Evolutionary conservation across 2,329 filamentous ascomycete genomes (phyloP).

Genomic region (Hypoxylon sp.): DNA sequence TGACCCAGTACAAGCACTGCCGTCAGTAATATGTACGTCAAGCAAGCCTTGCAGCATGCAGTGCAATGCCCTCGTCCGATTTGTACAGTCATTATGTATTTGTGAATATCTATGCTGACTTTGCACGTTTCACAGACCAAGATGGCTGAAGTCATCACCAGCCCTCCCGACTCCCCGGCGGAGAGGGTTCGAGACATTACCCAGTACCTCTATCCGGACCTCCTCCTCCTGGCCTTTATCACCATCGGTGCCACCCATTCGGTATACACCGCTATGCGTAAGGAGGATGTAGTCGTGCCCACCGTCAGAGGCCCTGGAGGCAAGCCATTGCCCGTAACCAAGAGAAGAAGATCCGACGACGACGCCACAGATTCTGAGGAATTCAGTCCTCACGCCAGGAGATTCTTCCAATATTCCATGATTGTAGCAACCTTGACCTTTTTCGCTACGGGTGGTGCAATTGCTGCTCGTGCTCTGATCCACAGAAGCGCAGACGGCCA

Average conservation of each 20-base stretch:
- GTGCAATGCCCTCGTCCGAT: constrained; percentile 51
- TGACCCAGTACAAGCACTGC: constrained; percentile 50
- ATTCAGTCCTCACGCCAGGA: constrained; percentile 60
- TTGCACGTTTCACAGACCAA: constrained; percentile 48
- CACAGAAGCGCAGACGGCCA: constrained; percentile 57
- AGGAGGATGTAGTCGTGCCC: constrained; percentile 63
- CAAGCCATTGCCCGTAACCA: constrained; percentile 82
- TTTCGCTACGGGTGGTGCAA: constrained; percentile 78
- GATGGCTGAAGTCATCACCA: constrained; percentile 53
- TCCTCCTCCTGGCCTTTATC: constrained; percentile 68
- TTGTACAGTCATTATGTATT: constrained; percentile 43
- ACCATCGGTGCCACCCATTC: constrained; percentile 67
- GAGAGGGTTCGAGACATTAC: constrained; percentile 63
- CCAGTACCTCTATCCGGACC: constrained; percentile 66
- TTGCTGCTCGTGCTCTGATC: constrained; percentile 80
- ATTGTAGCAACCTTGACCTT: constrained; percentile 81
- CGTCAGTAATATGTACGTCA: constrained; percentile 53
- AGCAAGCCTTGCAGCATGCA: constrained; percentile 53
- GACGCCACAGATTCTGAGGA: constrained; percentile 58
- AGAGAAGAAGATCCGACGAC: constrained; percentile 66
- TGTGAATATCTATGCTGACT: constrained; percentile 46
- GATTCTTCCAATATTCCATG: constrained; percentile 81
- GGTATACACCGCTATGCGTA: constrained; percentile 65
- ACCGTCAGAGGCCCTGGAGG: constrained; percentile 83
- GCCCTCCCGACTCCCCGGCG: constrained; percentile 53